phyloP scores from a whole-genome alignment of 257 asterid genomes.

The Penstemon newberryi region DNA sequence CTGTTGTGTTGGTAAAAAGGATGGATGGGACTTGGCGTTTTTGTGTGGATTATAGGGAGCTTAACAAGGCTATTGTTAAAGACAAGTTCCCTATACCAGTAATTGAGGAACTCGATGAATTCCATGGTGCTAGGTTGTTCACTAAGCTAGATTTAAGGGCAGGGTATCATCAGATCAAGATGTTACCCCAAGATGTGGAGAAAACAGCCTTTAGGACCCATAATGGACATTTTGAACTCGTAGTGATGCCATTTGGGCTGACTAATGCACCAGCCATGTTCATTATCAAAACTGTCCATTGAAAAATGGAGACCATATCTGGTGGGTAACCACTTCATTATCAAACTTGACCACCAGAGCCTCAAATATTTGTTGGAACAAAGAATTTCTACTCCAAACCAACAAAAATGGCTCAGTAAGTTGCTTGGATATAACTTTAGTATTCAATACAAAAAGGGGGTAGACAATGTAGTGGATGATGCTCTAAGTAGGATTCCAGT shows the following conservation, averaged over 20 bases:
- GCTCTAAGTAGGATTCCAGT: not conserved
- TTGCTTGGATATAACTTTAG: not conserved
- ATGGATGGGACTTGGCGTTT: no score
- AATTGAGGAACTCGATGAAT: no score
- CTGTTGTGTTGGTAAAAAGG: no score
- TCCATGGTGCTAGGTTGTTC: no score
- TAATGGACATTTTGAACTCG: no score
- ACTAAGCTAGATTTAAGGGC: no score
- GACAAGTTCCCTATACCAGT: no score
- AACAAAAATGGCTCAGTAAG: slow-evolving; percentile 17
- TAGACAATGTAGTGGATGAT: not conserved
- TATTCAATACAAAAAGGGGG: not conserved
- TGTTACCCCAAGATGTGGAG: no score
- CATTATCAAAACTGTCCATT: not conserved
- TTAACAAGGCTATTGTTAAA: no score
- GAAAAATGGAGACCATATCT: not conserved
- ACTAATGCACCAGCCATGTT: not conserved
- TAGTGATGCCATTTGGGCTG: not conserved
- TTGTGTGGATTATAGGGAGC: no score
- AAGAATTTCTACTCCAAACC: not conserved
- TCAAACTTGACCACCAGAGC: slow-evolving; percentile 1
- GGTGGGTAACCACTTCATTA: not conserved
- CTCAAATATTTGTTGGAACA: not conserved
- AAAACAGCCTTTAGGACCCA: no score
- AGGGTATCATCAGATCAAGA: no score